Evolutionary conservation across 192 early-diverging fungal species (phyloP).

Genomic region (Mortierella antarctica): DNA sequence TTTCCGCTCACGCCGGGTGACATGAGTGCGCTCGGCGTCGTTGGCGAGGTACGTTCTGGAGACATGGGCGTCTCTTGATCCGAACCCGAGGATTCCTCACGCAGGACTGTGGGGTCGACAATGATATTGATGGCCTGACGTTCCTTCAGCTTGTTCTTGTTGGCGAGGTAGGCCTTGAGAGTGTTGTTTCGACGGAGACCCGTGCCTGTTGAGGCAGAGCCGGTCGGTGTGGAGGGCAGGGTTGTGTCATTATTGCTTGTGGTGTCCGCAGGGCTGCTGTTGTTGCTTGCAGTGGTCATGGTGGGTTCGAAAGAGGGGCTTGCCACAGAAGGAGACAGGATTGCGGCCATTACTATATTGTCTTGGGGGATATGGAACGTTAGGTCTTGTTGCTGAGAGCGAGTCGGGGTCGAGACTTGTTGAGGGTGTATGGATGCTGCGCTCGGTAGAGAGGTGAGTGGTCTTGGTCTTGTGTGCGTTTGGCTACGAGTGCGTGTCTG

Average conservation of each 20-base stretch:
- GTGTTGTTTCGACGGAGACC: constrained; percentile 45
- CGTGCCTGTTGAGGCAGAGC: constrained; percentile 10
- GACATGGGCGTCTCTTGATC: constrained; percentile 1
- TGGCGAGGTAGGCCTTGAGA: constrained; percentile 53
- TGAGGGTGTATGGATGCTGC: neutral
- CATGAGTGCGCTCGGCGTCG: constrained; percentile 2
- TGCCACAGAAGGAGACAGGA: constrained; percentile 23
- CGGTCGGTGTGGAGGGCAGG: neutral
- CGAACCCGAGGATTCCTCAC: constrained; percentile 17
- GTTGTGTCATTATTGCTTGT: neutral
- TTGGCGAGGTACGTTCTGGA: neutral
- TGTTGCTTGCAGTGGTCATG: neutral
- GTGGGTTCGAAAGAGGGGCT: constrained; percentile 25
- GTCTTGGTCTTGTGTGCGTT: neutral
- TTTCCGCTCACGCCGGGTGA: constrained; percentile 28
- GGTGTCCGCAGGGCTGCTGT: neutral
- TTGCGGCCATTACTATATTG: constrained; percentile 13
- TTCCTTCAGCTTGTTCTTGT: constrained; percentile 56
- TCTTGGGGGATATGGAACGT: neutral
- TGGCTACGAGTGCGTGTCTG: neutral
- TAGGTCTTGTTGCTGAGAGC: neutral
- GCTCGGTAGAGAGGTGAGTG: neutral
- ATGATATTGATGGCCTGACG: constrained; percentile 50
- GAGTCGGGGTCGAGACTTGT: neutral
- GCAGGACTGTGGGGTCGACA: constrained; percentile 36